Conservation (phyloP, 2,329 filamentous ascomycete species). For the Trichoderma sp. region DNA sequence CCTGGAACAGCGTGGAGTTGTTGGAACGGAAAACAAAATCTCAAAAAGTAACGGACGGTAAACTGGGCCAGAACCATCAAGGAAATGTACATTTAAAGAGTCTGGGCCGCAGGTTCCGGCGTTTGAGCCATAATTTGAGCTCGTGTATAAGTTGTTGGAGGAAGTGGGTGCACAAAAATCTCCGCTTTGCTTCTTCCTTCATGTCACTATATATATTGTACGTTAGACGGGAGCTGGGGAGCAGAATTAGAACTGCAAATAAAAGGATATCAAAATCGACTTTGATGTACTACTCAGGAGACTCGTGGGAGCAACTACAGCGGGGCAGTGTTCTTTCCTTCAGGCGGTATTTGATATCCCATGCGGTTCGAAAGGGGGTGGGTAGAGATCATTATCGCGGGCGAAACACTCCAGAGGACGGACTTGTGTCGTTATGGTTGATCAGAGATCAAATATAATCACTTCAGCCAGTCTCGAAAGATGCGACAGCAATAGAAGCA, state of each 20-base stretch:
- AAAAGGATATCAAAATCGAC: background rate
- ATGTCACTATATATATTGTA: slow-evolving; percentile 43
- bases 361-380: background rate
- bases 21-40: slow-evolving; percentile 22
- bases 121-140: slow-evolving; percentile 37
- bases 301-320: too few species aligned
- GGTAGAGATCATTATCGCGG: background rate
- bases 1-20: slow-evolving; percentile 24
- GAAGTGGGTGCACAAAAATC: slow-evolving; percentile 42
- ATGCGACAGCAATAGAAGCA: background rate
- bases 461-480: background rate
- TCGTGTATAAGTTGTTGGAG: slow-evolving; percentile 44
- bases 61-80: slow-evolving; percentile 5
- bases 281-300: background rate
- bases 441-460: background rate
- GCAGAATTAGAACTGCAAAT: slow-evolving; percentile 26
- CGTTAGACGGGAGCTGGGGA: slow-evolving; percentile 39
- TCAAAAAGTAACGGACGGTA: slow-evolving; percentile 23
- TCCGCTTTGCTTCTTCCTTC: slow-evolving; percentile 47
- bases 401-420: background rate
- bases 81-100: slow-evolving; percentile 9
- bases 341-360: too few species aligned
- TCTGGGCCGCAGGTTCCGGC: slow-evolving; percentile 29
- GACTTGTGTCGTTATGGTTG: background rate
- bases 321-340: too few species aligned